Conservation (phyloP, 2,329 filamentous ascomycete genomes). For the Talaromyces sp. region DNA sequence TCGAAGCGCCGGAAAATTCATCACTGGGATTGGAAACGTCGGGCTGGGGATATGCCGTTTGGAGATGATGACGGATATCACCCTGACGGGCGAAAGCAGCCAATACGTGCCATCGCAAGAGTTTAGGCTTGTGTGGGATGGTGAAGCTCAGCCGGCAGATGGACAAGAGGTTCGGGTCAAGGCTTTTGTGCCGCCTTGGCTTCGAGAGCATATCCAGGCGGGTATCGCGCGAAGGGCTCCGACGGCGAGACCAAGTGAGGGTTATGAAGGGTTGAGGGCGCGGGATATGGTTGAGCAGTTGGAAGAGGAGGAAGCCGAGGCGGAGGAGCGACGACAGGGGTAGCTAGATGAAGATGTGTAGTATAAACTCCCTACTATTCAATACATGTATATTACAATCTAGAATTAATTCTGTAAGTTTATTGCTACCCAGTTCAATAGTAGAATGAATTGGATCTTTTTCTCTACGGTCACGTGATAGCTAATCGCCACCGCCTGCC, state of each 20-base stretch:
- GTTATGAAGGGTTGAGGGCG: slow-evolving; percentile 27
- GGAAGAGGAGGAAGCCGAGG: slow-evolving; percentile 25
- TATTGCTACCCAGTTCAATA: no score
- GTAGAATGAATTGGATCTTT: no score
- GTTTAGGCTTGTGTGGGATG: slow-evolving; percentile 53
- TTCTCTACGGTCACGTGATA: neutral
- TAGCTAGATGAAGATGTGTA: neutral
- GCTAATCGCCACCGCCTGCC: neutral
- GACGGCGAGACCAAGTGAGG: slow-evolving; percentile 11
- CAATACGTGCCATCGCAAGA: slow-evolving; percentile 56
- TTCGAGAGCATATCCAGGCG: slow-evolving; percentile 39
- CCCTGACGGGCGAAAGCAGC: slow-evolving; percentile 61
- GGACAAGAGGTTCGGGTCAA: slow-evolving; percentile 53
- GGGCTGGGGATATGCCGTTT: slow-evolving; percentile 81
- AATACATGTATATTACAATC: neutral
- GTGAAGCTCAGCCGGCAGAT: slow-evolving; percentile 25
- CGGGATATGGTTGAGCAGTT: slow-evolving; percentile 31
- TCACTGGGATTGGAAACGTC: slow-evolving; percentile 74
- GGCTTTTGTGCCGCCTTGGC: slow-evolving; percentile 81
- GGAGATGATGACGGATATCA: slow-evolving; percentile 82
- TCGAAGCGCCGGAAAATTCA: slow-evolving; percentile 73
- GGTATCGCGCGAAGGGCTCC: slow-evolving; percentile 31
- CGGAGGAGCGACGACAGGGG: neutral
- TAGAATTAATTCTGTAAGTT: neutral
- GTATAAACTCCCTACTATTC: neutral